Conservation (phyloP, 2,329 filamentous ascomycete species). For the Aspergillus terreus region DNA sequence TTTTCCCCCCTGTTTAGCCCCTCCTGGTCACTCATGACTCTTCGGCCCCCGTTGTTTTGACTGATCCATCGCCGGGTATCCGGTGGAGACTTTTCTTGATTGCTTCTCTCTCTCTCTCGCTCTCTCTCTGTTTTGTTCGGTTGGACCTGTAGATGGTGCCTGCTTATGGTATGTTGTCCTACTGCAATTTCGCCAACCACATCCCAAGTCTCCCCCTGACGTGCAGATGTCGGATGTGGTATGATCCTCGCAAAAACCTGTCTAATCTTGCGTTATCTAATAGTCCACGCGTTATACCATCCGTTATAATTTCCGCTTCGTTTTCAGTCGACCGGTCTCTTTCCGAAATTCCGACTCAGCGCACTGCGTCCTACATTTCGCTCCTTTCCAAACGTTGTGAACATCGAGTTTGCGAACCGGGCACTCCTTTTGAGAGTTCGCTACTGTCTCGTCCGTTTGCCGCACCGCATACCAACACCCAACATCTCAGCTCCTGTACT, state of each 20-base stretch:
- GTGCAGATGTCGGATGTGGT: no score
- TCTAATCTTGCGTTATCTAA: not conserved
- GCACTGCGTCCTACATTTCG: not conserved
- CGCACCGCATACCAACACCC: no score
- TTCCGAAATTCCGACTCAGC: slow-evolving; percentile 2
- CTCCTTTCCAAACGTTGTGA: slow-evolving; percentile 6
- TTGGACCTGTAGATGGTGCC: not conserved
- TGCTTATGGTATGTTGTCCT: not conserved
- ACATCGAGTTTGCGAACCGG: not conserved
- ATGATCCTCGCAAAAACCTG: no score
- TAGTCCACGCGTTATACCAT: no score
- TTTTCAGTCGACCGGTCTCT: slow-evolving; percentile 2
- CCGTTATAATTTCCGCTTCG: not conserved
- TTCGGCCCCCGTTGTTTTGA: not conserved
- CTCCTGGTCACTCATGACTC: slow-evolving; percentile 3
- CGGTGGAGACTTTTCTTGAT: not conserved
- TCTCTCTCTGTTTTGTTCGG: not conserved
- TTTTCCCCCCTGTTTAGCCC: slow-evolving; percentile 3
- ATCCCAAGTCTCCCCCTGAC: no score
- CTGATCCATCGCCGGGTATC: not conserved
- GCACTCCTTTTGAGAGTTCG: no score
- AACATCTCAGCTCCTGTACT: no score
- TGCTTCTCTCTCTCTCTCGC: not conserved
- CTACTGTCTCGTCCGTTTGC: no score
- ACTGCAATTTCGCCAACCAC: no score